Conservation (phyloP, 2,329 filamentous ascomycete genomes). For the Diaporthe caulivora region DNA sequence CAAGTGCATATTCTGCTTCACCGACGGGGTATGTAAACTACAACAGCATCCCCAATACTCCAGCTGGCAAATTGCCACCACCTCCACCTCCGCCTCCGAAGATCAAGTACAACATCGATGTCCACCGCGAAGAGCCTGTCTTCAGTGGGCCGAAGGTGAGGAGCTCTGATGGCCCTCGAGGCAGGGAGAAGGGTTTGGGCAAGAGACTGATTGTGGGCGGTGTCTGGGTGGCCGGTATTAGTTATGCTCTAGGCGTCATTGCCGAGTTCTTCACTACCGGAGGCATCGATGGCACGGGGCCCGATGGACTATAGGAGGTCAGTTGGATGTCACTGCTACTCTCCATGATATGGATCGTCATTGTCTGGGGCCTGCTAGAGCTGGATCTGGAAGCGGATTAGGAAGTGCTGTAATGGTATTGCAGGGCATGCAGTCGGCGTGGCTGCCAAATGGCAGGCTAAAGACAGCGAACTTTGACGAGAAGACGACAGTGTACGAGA, state of each 20-base stretch:
- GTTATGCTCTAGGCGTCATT: conserved; percentile 71
- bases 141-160: conserved; percentile 55
- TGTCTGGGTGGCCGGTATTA: conserved; percentile 65
- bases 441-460: background rate
- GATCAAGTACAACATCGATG: conserved; percentile 58
- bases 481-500: conserved; percentile 23
- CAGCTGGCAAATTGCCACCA: conserved; percentile 47
- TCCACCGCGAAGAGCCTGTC: conserved; percentile 60
- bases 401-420: background rate
- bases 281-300: conserved; percentile 56
- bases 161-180: conserved; percentile 40
- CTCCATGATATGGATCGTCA: background rate
- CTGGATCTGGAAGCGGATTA: background rate
- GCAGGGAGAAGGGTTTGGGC: conserved; percentile 55
- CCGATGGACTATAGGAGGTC: conserved; percentile 40
- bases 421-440: background rate
- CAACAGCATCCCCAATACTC: conserved; percentile 54
- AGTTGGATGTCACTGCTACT: background rate
- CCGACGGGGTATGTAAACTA: conserved; percentile 77
- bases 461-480: background rate
- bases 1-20: conserved; percentile 71
- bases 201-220: conserved; percentile 67
- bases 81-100: conserved; percentile 45
- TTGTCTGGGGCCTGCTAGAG: background rate
- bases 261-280: conserved; percentile 68